Evolutionary conservation across 768 basidiomycete species (phyloP).

Genomic region (Ramaria rubella): DNA sequence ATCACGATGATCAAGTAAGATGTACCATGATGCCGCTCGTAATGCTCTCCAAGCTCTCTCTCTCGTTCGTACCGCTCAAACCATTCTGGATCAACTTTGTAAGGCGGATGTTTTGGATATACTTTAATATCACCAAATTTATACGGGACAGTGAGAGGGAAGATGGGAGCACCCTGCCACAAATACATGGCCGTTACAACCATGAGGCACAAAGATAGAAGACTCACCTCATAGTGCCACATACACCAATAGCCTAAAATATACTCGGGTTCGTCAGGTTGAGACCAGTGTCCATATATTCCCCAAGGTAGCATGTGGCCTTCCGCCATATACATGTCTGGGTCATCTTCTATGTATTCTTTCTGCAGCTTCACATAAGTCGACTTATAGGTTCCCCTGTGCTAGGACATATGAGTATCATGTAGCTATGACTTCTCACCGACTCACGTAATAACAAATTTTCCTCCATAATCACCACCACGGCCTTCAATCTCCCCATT

Average conservation of each 20-base stretch:
- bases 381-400: not conserved
- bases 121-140: not conserved
- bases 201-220: not conserved
- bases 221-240: slow-evolving; percentile 1
- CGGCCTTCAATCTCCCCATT: not conserved
- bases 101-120: not conserved
- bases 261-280: not conserved
- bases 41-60: not conserved
- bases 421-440: not conserved
- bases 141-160: not conserved
- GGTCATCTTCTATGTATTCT: not conserved
- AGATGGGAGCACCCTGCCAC: not conserved
- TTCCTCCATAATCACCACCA: slow-evolving; percentile 3
- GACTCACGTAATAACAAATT: not conserved
- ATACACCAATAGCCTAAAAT: slow-evolving; percentile 2
- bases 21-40: not conserved
- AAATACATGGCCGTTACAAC: not conserved
- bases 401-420: not conserved
- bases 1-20: not conserved
- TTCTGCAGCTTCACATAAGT: not conserved
- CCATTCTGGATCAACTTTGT: not conserved
- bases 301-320: slow-evolving; percentile 6
- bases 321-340: not conserved
- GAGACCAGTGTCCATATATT: not conserved
- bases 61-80: not conserved